Percentiles rank a stretch among this genome's conserved stretches.
Conservation (phyloP, 768 basidiomycete species). For the Termitomyces sp. region DNA sequence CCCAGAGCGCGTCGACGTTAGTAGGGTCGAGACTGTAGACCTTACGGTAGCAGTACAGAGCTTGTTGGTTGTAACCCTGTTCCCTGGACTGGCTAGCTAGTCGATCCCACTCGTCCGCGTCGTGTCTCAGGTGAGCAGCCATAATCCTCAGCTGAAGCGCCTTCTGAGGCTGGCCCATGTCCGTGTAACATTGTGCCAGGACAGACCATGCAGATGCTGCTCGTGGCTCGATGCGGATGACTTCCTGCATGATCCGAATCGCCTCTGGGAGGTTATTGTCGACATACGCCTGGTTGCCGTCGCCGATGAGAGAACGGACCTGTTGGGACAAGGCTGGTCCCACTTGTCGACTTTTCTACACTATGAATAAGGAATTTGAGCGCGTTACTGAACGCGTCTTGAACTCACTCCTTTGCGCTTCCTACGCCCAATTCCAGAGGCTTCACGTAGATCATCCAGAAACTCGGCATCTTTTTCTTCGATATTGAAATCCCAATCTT, state of each 20-base stretch:
- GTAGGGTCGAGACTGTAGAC: constrained; percentile 72
- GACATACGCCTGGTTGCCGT: constrained; percentile 86
- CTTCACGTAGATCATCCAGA: constrained; percentile 68
- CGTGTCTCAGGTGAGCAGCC: constrained; percentile 83
- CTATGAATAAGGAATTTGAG: not conserved
- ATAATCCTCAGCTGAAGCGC: constrained; percentile 84
- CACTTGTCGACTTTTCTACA: constrained; percentile 38
- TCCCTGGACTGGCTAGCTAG: constrained; percentile 75
- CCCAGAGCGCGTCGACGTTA: constrained; percentile 87
- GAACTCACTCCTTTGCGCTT: constrained; percentile 40
- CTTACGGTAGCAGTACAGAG: constrained; percentile 89
- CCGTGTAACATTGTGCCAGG: constrained; percentile 79
- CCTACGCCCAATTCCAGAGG: constrained; percentile 67
- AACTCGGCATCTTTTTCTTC: constrained; percentile 69
- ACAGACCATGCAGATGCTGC: constrained; percentile 84
- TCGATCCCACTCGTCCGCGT: constrained; percentile 85
- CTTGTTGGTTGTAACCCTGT: constrained; percentile 76
- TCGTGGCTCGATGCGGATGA: constrained; percentile 90
- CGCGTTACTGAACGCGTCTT: not conserved
- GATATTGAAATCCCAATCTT: constrained; percentile 73
- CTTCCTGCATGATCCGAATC: constrained; percentile 81
- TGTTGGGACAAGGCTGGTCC: constrained; percentile 66
- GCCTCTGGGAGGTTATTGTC: constrained; percentile 64
- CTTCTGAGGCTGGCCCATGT: constrained; percentile 63
- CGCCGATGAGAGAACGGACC: constrained; percentile 72